phyloP scores from a whole-genome alignment of 495 filamentous ascomycete genomes.

The Bathelium albidoporum region DNA sequence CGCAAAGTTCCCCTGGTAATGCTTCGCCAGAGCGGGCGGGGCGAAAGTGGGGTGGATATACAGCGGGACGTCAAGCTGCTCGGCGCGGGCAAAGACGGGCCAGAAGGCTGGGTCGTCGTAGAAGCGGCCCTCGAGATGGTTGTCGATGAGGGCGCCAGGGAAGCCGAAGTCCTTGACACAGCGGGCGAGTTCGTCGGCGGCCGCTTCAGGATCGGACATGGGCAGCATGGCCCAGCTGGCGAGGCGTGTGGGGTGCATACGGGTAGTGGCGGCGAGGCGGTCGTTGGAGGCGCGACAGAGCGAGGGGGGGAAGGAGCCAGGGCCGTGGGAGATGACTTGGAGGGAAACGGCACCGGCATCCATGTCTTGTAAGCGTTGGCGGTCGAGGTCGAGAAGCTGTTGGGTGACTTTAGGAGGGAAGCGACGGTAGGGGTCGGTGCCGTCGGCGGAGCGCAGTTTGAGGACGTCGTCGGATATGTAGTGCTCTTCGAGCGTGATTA shows the following conservation, averaged over 20 bases:
- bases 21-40: conserved; percentile 23
- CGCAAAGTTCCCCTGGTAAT: conserved; percentile 34
- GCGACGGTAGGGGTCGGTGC: conserved; percentile 16
- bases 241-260: conserved; percentile 36
- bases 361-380: conserved; percentile 42
- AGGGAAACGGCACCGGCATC: conserved; percentile 40
- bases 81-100: conserved; percentile 40
- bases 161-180: conserved; percentile 38
- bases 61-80: conserved; percentile 45
- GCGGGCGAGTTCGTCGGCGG: conserved; percentile 40
- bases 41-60: conserved; percentile 50
- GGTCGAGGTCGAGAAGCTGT: conserved; percentile 31
- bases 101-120: conserved; percentile 40
- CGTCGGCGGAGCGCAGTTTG: conserved; percentile 9
- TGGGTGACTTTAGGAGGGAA: conserved; percentile 24
- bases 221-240: conserved; percentile 47
- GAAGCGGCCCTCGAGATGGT: conserved; percentile 39
- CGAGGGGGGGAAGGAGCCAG: conserved; percentile 17
- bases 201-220: conserved; percentile 36
- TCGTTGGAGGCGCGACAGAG: conserved; percentile 41
- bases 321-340: conserved; percentile 48
- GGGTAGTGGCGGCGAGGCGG: conserved; percentile 39
- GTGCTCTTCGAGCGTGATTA: conserved; percentile 55
- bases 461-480: conserved; percentile 37
- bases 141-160: conserved; percentile 49